phyloP scores from a whole-genome alignment of 768 basidiomycete species.

The Hygrophoropsis aurantiaca region DNA sequence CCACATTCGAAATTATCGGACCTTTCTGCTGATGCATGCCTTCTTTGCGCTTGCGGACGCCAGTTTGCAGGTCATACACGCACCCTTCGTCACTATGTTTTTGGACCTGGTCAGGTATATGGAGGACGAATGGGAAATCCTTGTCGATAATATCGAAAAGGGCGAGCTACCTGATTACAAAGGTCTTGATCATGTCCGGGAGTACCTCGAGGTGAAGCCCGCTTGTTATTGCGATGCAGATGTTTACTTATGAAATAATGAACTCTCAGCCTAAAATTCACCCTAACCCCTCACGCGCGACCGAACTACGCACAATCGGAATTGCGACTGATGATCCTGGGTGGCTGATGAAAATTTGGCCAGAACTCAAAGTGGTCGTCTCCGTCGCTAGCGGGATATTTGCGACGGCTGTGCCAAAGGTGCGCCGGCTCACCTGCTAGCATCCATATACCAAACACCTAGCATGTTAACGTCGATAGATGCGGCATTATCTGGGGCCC shows the following conservation, averaged over 20 bases:
- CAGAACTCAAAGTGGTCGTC: constrained; percentile 13
- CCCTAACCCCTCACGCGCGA: constrained; percentile 7
- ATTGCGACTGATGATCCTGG: constrained; percentile 9
- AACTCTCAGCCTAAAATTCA: neutral
- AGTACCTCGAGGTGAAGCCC: constrained; percentile 17
- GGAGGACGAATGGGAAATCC: constrained; percentile 19
- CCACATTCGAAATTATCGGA: constrained; percentile 16
- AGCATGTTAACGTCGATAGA: neutral
- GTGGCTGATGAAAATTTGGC: constrained; percentile 17
- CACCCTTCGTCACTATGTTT: constrained; percentile 15
- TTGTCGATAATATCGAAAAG: constrained; percentile 12
- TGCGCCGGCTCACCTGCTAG: neutral
- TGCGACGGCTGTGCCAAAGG: constrained; percentile 13
- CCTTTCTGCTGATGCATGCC: constrained; percentile 14
- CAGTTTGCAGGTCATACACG: constrained; percentile 8
- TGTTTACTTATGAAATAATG: no score
- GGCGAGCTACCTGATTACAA: constrained; percentile 17
- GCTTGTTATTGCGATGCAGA: neutral
- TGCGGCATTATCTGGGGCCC: constrained; percentile 5
- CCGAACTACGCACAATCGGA: constrained; percentile 15
- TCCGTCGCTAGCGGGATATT: constrained; percentile 17
- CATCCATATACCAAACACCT: neutral
- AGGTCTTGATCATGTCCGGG: constrained; percentile 13
- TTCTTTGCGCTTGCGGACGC: constrained; percentile 14
- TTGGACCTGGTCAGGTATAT: constrained; percentile 19